Percentiles rank a stretch among this genome's conserved stretches.
Conservation (phyloP, 169 alveolate genomes). For the Cyclospora cayetanensis region DNA sequence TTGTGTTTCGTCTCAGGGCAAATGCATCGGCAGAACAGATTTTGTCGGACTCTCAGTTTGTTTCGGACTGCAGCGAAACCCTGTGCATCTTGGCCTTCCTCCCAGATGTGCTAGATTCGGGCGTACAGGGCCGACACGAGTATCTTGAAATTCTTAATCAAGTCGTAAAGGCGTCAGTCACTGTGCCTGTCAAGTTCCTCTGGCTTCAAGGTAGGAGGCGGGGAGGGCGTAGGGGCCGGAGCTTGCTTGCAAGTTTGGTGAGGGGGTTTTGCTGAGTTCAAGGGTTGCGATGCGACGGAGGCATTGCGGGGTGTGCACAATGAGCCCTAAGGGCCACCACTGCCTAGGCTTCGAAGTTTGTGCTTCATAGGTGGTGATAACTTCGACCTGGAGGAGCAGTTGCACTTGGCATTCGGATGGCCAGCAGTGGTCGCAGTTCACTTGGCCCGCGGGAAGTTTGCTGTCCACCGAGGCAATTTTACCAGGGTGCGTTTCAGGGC, state of each 20-base stretch:
- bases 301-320: neutral
- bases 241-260: neutral
- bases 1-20: conserved; percentile 1
- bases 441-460: conserved; percentile 76
- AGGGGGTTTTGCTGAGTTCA: neutral
- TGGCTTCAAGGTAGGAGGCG: conserved; percentile 86
- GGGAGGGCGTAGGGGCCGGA: neutral
- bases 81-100: conserved; percentile 90
- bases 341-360: neutral
- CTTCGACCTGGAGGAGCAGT: conserved; percentile 84
- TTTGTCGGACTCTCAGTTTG: conserved; percentile 53
- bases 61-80: conserved; percentile 76
- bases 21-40: conserved; percentile 65
- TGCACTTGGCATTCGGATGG: conserved; percentile 88
- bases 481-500: conserved; percentile 49
- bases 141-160: conserved; percentile 81
- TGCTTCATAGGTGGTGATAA: neutral
- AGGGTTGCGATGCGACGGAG: neutral
- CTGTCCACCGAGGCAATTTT: conserved; percentile 70
- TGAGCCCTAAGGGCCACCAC: neutral
- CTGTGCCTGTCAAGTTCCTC: conserved; percentile 86
- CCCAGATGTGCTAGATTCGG: conserved; percentile 90
- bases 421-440: conserved; percentile 91
- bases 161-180: conserved; percentile 82
- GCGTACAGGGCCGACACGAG: conserved; percentile 82